Base-by-base conservation (phyloP, 805 yeast genomes). In the Suhomyces tanzawaensis region DNA sequence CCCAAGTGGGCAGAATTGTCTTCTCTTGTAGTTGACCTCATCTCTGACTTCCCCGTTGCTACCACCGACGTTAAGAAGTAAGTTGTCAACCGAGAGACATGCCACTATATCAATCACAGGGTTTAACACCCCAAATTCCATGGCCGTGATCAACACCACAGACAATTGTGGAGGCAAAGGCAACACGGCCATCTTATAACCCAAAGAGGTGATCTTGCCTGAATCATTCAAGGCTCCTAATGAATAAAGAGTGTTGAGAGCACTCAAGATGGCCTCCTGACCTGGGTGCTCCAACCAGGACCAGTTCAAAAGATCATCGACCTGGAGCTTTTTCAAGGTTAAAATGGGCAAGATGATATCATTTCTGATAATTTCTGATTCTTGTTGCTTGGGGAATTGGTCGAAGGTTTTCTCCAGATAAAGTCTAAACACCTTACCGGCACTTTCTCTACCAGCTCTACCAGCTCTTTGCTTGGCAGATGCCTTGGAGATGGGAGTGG, bases 381-480 rank as follows among this genome's bases (percentile, higher is more conserved):
- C 98, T 4, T 95, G 91, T 54, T 88, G 93, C 32, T 71, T 66
- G 1, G 84, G 81, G 37, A 93, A 65, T 23, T 54, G 48, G 3
- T 60, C 41, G 51, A 77, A 91, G 41, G 85, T 82, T 1, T 65
- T 57, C 50, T 91, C 98, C 34, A 85, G 80, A 58, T 83, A 93
- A 25, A 93, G 64, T 42, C 98, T 66, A 62, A 72, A 93, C 30
- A 93, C 86, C 58, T 91, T 91, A 29, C 99, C 99, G 9, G 57
- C 52, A 21, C 84, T 78, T 64, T 93, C 98, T 78, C 99, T 87
- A 45, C 99, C 99, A n/a, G 99, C 98, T 72, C 99, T 85, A 59
- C 99, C 99, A 32, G 90, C 81, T 62, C 99, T 72, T 66, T 93
- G 99, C 24, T 85, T 77, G 0, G 98, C 99, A 27, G 95, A 85